These are phyloP conservation scores for Penicillium daleae DNA, from an alignment of 495 filamentous ascomycete species.

Conservation along the genomic window DNA sequence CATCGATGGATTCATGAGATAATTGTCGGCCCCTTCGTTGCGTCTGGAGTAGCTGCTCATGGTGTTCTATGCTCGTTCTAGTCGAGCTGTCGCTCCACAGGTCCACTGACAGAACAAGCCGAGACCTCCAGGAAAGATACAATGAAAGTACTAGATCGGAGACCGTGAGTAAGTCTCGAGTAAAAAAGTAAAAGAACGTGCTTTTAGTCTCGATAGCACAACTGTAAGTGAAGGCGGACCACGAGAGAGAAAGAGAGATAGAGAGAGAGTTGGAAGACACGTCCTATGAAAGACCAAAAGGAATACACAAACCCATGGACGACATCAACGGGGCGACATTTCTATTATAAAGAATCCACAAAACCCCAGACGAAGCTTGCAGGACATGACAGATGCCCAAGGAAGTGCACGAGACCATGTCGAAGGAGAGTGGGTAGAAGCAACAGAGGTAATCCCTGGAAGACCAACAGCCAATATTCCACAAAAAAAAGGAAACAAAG, in stretches of 20 bases:
- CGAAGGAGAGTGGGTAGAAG: constrained; percentile 28
- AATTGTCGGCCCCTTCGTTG: constrained; percentile 41
- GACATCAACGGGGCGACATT: constrained; percentile 24
- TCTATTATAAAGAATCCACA: constrained; percentile 34
- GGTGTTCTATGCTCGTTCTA: constrained; percentile 10
- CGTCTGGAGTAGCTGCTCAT: constrained; percentile 48
- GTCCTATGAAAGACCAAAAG: constrained; percentile 4
- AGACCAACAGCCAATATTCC: constrained; percentile 35
- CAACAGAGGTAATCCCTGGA: constrained; percentile 39
- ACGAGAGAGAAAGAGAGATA: no score
- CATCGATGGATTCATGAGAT: constrained; percentile 45
- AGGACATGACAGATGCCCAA: constrained; percentile 36
- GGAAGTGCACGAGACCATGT: constrained; percentile 38
- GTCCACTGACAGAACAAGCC: background rate
- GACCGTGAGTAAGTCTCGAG: background rate
- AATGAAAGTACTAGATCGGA: background rate
- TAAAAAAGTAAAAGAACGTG: background rate
- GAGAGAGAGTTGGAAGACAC: background rate
- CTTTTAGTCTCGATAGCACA: background rate
- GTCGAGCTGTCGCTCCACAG: background rate
- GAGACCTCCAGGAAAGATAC: background rate
- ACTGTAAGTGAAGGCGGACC: background rate
- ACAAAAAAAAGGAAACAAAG: constrained; percentile 32
- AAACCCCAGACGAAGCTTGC: constrained; percentile 24
- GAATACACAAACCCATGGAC: constrained; percentile 12